Evolutionary conservation across 306 rosid species (phyloP), one percentile per base, ranked within the genome.

Genomic region (Begonia masoniana): DNA sequence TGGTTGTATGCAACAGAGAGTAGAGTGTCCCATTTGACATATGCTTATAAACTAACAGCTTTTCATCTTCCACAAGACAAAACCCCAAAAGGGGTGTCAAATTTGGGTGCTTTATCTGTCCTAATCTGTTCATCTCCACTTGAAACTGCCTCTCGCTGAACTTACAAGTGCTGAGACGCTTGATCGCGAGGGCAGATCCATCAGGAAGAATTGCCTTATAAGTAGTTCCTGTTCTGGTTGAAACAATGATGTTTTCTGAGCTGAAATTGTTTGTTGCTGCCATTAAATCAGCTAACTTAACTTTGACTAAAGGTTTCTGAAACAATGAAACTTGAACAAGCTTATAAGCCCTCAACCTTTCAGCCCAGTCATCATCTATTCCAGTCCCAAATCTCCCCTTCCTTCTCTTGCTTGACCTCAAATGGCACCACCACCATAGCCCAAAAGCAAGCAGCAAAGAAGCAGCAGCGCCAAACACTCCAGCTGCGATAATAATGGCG

Each of bases 261-360:
- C 75, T 74, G 41, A 86, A 86, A 72, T 68, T 74, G 47, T 73
- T 69, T 0, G 95, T 86, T 1, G 95, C 94, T 1, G 80, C 86
- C 93, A 86, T 80, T 76, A 86, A 76, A 74, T 82, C 88, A 23
- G 82, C 88, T 59, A 86, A 60, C 61, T 80, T 86, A 16, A 86
- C 82, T 75, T 82, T 86, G 57, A 86, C 94, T 56, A 86, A 75
- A 8, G 95, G 95, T 41, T 78, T 86, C 69, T 86, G 95, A 63
- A 86, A 86, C 65, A 86, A 72, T 4, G 73, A 82, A 48, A 86
- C 95, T 15, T 82, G 95, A 48, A 71, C 82, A 62, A 86, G 83
- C 74, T 62, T 86, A 55, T 80, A 71, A 35, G 86, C 75, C 65
- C 80, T 67, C 67, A 86, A 72, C 73, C 65, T 82, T 31, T 3